Percentiles rank a stretch among this genome's conserved stretches.
phyloP scores from a whole-genome alignment of 768 basidiomycete genomes.

The Boletus coccyginus region DNA sequence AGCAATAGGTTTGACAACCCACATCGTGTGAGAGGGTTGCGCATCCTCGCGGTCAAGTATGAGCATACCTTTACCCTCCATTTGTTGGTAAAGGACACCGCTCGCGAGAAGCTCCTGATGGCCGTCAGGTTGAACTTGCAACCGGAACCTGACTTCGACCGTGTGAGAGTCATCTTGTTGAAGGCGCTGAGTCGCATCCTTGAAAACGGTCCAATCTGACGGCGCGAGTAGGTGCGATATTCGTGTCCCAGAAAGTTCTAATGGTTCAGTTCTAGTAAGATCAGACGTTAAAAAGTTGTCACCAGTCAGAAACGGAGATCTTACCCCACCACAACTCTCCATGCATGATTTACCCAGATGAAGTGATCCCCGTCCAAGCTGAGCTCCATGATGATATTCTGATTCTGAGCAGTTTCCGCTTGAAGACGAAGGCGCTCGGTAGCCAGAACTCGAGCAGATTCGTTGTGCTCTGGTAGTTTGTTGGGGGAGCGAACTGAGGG shows the following conservation, averaged over 20 bases:
- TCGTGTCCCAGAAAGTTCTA: constrained; percentile 71
- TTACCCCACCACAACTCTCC: constrained; percentile 88
- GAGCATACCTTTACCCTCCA: constrained; percentile 99
- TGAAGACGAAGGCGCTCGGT: constrained; percentile 86
- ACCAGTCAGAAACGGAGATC: constrained; percentile 25
- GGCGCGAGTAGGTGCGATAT: constrained; percentile 81
- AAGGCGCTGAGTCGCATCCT: constrained; percentile 79
- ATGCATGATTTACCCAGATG: constrained; percentile 95
- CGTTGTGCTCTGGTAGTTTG: constrained; percentile 55
- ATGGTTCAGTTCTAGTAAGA: constrained; percentile 69
- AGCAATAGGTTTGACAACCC: constrained; percentile 87
- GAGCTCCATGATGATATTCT: constrained; percentile 95
- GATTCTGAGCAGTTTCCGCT: constrained; percentile 93
- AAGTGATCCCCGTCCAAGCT: constrained; percentile 92
- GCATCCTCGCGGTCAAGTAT: constrained; percentile 92
- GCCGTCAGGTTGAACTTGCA: constrained; percentile 65
- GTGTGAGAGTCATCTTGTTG: constrained; percentile 93
- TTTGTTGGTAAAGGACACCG: constrained; percentile 65
- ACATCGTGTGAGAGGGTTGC: constrained; percentile 93
- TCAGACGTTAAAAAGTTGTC: constrained; percentile 12
- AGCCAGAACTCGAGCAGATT: constrained; percentile 81
- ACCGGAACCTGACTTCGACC: constrained; percentile 85
- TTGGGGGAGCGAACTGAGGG: constrained; percentile 35
- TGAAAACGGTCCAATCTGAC: constrained; percentile 78
- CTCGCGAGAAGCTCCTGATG: constrained; percentile 55